Base-by-base conservation (phyloP, 805 yeast genomes). In the Cyberlindnera americana region DNA sequence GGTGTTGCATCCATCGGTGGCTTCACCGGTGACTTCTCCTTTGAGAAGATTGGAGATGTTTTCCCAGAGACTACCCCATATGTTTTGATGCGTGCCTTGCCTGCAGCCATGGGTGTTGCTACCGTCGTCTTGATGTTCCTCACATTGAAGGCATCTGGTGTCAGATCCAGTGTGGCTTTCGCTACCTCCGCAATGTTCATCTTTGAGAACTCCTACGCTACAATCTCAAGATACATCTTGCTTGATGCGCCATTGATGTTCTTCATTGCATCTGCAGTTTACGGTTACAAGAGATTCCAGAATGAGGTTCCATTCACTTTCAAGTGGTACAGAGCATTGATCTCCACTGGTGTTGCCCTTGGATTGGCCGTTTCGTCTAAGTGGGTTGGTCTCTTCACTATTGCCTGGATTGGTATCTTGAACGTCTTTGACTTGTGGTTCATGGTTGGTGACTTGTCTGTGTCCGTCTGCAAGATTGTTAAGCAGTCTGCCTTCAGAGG, bases 331-430 rank as follows among this genome's bases (percentile, higher is more conserved):
- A 78, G 72, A 54, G 63, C 78, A n/a, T 62, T 85, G 49, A 19
- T 78, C 21, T 70, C 80, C n/a, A 71, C 86, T 30, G 85, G 84
- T 50, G 58, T 81, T 38, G 78, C 79, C n/a, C 64, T 84, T 42
- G 95, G 93, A 38, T 66, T 83, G 42, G 83, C 93, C 4, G 64
- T 79, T 16, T 75, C 84, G 18, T 77, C 90, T 23, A 85, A 85
- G 62, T 84, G 93, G 93, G 93, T 84, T 33, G 95, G 95, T 46
- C 64, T 84, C 28, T 84, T 84, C 65, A 85, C 95, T 15, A 58
- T 85, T 41, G 83, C 83, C 4, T 85, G 91, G 91, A 73, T 79
- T 44, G 95, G 93, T 37, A 37, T 71, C 3, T 59, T 73, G 42
- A 81, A 83, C 54, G 58, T 73, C 14, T 66, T 73, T 59, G 83